phyloP scores from a whole-genome alignment of 2,329 filamentous ascomycete species.

The Venturia carpophila region DNA sequence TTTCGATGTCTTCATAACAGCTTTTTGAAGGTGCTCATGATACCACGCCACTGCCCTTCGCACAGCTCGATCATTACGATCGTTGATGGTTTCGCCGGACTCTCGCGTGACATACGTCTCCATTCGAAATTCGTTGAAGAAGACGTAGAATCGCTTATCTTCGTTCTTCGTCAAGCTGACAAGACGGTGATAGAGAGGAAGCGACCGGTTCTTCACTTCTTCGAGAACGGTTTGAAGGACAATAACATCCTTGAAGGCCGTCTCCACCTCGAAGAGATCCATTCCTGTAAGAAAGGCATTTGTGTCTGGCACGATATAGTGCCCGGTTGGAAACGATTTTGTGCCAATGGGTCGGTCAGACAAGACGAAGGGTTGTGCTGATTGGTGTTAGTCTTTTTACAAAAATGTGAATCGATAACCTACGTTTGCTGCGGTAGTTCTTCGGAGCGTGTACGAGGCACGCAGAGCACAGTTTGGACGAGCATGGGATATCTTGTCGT shows the following conservation, averaged over 20 bases:
- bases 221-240: conserved; percentile 94
- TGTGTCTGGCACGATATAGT: conserved; percentile 92
- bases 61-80: conserved; percentile 90
- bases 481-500: conserved; percentile 94
- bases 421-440: conserved; percentile 72
- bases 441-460: conserved; percentile 69
- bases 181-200: conserved; percentile 90
- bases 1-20: conserved; percentile 43
- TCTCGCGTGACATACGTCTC: conserved; percentile 79
- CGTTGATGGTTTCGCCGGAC: conserved; percentile 81
- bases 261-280: conserved; percentile 90
- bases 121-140: conserved; percentile 95
- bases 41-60: conserved; percentile 87
- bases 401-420: conserved; percentile 25
- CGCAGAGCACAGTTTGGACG: conserved; percentile 73
- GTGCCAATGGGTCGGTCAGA: conserved; percentile 83
- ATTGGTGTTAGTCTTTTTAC: conserved; percentile 21
- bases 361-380: conserved; percentile 76
- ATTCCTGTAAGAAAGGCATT: conserved; percentile 93
- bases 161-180: conserved; percentile 88
- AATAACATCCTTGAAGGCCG: conserved; percentile 92
- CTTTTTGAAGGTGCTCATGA: conserved; percentile 64
- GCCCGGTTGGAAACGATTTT: conserved; percentile 71
- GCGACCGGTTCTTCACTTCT: conserved; percentile 85
- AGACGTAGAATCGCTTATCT: conserved; percentile 95